Evolutionary conservation across 116 monocot genomes (phyloP).

Genomic region (Thalassia testudinum): DNA sequence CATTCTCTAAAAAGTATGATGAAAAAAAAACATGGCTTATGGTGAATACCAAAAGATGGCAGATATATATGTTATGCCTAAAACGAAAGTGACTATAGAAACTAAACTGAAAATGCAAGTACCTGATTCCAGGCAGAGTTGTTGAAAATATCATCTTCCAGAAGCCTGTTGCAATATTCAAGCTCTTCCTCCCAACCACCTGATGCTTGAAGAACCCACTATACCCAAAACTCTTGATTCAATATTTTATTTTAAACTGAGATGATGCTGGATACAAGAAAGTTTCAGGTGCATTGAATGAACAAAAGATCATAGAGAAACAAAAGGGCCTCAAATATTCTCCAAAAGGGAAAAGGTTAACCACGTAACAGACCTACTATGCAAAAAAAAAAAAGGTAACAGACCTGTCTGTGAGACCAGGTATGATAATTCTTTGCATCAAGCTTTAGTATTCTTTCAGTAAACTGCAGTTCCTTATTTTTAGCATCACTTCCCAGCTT

Average conservation of each 20-base stretch:
- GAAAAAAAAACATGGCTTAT: no score
- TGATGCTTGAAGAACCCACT: slow-evolving; percentile 90
- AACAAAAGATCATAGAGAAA: no score
- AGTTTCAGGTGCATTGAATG: no score
- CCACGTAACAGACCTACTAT: slow-evolving; percentile 33
- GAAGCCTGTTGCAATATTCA: slow-evolving; percentile 48
- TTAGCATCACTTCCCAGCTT: slow-evolving; percentile 62
- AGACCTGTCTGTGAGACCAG: slow-evolving; percentile 97
- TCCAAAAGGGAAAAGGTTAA: no score
- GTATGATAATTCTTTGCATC: slow-evolving; percentile 98
- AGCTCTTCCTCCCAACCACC: slow-evolving; percentile 95
- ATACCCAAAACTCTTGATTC: slow-evolving; percentile 8
- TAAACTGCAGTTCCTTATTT: slow-evolving; percentile 58
- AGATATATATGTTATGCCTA: no score
- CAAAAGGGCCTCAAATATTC: no score
- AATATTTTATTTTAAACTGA: not conserved
- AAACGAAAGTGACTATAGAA: no score
- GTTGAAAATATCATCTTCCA: slow-evolving; percentile 78
- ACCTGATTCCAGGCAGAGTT: slow-evolving; percentile 99
- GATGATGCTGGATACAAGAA: no score
- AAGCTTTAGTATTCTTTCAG: slow-evolving; percentile 36
- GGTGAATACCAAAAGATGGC: no score
- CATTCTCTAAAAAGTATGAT: no score
- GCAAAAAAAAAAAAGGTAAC: no score
- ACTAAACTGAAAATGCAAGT: no score